Evolutionary conservation across 768 basidiomycete genomes (phyloP), one percentile per base, ranked within the genome.

Genomic region (Lentinus tigrinus): DNA sequence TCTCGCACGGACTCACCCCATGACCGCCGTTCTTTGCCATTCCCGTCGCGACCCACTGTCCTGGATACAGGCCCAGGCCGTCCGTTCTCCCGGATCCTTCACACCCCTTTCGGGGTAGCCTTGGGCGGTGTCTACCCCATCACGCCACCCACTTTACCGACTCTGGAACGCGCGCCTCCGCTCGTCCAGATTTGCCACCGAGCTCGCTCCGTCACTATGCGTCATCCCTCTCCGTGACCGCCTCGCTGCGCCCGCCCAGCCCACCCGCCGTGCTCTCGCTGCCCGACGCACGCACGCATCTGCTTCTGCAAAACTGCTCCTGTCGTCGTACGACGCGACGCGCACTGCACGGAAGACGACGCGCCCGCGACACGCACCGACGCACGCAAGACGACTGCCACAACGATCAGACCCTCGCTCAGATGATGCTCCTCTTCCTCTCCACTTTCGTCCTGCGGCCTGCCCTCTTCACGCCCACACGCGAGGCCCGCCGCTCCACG

Each of bases 111-210:
- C 39, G 55, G 47, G 31, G 52, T 61, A 61, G 52, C 55, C 47
- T 47, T 56, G 51, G 60, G 60, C 60, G 47, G 60, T 61, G 54
- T 61, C 44, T 47, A 44, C 46, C 49, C 60, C 60, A 61, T 61
- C 60, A 61, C 60, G 60, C 60, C 60, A 61, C 60, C 51, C 51
- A 42, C 55, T 46, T 61, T 52, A 13, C 60, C 52, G 10, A 7
- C 26, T 61, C 28, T 19, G 55, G 54, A 31, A 39, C n/a, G 26
- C 43, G 50, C 56, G 52, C 46, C 52, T 40, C 46, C 36, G 34
- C 56, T 31, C 27, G 47, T 51, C 58, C 53, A 47, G 24, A 48
- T 58, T 49, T 21, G 52, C 52, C 57, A 43, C 47, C 52, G 57
- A 54, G 46, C 24, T 23, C 27, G 37, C 23, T 39, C 52, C 58